Conservation (phyloP, 305 asterid species). For the Stenogyne calaminthoides region DNA sequence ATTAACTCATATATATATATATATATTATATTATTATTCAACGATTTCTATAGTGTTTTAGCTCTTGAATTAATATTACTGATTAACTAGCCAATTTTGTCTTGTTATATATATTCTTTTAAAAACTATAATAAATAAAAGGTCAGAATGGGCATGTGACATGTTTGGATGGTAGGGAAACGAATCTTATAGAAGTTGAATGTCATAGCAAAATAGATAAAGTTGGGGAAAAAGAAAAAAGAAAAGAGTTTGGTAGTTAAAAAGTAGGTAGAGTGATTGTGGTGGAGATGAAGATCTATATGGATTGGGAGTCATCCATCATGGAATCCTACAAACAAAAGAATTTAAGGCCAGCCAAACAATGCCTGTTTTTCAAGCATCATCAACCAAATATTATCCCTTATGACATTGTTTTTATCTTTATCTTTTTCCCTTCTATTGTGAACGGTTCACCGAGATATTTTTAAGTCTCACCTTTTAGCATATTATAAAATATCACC, state of each 20-base stretch:
- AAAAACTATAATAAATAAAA: neutral
- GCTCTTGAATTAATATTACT: neutral
- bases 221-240: neutral
- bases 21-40: too few relatives aligned
- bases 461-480: too few relatives aligned
- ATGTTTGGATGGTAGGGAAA: constrained; percentile 51
- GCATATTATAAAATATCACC: too few relatives aligned
- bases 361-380: constrained; percentile 36
- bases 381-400: constrained; percentile 33
- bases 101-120: neutral
- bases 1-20: too few relatives aligned
- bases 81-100: constrained; percentile 1
- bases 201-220: constrained; percentile 4
- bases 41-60: neutral
- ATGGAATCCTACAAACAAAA: constrained; percentile 34
- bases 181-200: constrained; percentile 21
- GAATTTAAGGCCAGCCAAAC: constrained; percentile 48
- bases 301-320: constrained; percentile 27
- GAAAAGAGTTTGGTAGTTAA: constrained; percentile 33
- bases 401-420: neutral
- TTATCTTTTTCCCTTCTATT: too few relatives aligned
- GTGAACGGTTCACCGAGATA: too few relatives aligned
- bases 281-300: constrained; percentile 28
- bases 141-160: constrained; percentile 40
- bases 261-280: constrained; percentile 32